Evolutionary conservation across 2,329 filamentous ascomycete genomes (phyloP).

Genomic region (Fusarium continuum): DNA sequence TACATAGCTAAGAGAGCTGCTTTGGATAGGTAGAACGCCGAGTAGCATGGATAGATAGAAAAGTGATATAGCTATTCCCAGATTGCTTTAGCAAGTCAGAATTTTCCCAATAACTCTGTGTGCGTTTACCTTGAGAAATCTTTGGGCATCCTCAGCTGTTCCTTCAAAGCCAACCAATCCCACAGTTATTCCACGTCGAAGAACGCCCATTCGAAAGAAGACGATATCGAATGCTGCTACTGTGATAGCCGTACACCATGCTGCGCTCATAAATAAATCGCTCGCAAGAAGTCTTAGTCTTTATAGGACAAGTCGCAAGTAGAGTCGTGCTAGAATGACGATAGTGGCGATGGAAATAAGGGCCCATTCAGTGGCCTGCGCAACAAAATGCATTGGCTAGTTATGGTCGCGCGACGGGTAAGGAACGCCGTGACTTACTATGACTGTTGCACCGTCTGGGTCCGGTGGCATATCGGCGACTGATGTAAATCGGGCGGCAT

Average conservation of each 20-base stretch:
- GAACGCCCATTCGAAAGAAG: neutral
- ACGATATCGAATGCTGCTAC: neutral
- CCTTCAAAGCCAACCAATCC: neutral
- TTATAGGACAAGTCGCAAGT: slow-evolving; percentile 6
- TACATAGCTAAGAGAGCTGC: slow-evolving; percentile 17
- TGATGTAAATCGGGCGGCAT: neutral
- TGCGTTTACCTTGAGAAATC: neutral
- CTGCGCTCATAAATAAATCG: slow-evolving; percentile 16
- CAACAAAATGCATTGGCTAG: too few relatives aligned
- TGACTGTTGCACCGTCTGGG: neutral
- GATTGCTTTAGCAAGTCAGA: neutral
- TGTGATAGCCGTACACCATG: neutral
- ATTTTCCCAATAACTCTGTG: accelerated
- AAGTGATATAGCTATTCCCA: neutral
- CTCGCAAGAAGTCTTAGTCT: slow-evolving; percentile 3
- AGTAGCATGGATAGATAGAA: neutral
- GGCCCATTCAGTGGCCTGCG: slow-evolving; percentile 7
- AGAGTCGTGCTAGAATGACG: slow-evolving; percentile 13
- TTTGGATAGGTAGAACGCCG: slow-evolving; percentile 10
- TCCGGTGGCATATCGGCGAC: neutral
- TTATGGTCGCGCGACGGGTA: too few relatives aligned
- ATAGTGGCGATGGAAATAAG: neutral
- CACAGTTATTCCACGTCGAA: neutral
- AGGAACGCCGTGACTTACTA: neutral
- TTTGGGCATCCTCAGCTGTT: neutral